Conservation (phyloP, 768 basidiomycete genomes). For the Xerocomellus dryophilus region DNA sequence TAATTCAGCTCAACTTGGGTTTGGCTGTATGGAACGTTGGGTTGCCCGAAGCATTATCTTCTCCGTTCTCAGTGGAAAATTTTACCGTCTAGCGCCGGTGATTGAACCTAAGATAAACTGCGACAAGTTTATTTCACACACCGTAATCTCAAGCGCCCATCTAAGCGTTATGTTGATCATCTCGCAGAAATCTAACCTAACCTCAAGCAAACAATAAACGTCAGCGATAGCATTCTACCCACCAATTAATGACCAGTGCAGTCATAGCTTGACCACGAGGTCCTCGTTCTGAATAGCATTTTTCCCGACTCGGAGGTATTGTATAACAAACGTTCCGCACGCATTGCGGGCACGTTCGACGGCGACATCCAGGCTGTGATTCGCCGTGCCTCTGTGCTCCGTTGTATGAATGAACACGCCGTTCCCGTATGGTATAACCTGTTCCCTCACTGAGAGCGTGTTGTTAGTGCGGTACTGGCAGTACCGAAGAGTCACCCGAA, state of each 20-base stretch:
- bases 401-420: not conserved
- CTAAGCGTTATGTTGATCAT: not conserved
- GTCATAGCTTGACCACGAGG: conserved; percentile 6
- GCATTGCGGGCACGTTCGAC: not conserved
- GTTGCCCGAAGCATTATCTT: not conserved
- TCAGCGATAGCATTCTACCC: not conserved
- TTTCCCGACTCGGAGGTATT: not conserved
- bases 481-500: not conserved
- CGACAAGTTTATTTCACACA: not conserved
- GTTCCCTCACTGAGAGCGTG: not conserved
- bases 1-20: not conserved
- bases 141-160: not conserved
- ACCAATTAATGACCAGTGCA: not conserved
- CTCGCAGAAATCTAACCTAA: not conserved
- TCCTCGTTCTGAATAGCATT: not conserved
- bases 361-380: not conserved
- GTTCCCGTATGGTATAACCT: not conserved
- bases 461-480: conserved; percentile 9
- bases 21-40: conserved; percentile 4
- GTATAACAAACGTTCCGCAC: conserved; percentile 1
- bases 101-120: not conserved
- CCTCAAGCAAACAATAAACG: not conserved
- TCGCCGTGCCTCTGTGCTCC: not conserved
- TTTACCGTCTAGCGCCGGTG: conserved; percentile 3
- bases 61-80: not conserved